A percentile compares a stretch with the other conserved stretches of the same genome.
Conservation (phyloP, 1,284 basidiomycete genomes). For the Malassezia sp. region DNA sequence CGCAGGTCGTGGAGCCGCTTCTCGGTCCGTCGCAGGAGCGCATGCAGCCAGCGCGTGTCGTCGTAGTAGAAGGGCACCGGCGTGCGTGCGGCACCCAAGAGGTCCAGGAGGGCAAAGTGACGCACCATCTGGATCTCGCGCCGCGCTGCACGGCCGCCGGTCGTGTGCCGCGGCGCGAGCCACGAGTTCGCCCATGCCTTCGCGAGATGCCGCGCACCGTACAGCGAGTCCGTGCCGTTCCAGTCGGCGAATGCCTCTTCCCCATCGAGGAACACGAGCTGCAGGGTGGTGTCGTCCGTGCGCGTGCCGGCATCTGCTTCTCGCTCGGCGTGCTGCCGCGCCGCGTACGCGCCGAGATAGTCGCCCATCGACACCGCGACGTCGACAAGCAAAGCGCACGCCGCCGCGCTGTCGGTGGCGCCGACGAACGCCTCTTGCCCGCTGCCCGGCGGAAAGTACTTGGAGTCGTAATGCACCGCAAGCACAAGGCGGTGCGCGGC, state of each 20-base stretch:
- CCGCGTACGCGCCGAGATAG: constrained; percentile 25
- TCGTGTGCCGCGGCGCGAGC: constrained; percentile 4
- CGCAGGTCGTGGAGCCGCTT: constrained; percentile 14
- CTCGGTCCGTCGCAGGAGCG: constrained; percentile 24
- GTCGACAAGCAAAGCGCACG: constrained; percentile 63
- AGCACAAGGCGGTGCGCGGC: constrained; percentile 72
- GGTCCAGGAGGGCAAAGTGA: constrained; percentile 39
- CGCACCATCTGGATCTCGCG: constrained; percentile 38
- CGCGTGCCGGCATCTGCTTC: too few relatives aligned
- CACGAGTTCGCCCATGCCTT: constrained; percentile 2
- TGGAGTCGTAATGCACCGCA: constrained; percentile 90
- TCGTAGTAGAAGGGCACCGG: constrained; percentile 30
- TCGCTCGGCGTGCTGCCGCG: background rate
- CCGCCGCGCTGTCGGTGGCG: constrained; percentile 91
- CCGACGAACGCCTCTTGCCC: constrained; percentile 69
- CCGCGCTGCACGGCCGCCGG: constrained; percentile 11
- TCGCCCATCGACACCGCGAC: constrained; percentile 32
- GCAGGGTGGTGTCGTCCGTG: constrained; percentile 79
- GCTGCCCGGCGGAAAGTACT: constrained; percentile 67
- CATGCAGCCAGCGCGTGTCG: constrained; percentile 31
- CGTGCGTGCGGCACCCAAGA: constrained; percentile 32
- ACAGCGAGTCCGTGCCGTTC: constrained; percentile 81
- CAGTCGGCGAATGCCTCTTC: constrained; percentile 90
- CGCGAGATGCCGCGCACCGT: constrained; percentile 54
- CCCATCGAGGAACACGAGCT: constrained; percentile 94